Conservation (phyloP, 1,139 yeast species). For the Casaregolazyma lundiana region DNA sequence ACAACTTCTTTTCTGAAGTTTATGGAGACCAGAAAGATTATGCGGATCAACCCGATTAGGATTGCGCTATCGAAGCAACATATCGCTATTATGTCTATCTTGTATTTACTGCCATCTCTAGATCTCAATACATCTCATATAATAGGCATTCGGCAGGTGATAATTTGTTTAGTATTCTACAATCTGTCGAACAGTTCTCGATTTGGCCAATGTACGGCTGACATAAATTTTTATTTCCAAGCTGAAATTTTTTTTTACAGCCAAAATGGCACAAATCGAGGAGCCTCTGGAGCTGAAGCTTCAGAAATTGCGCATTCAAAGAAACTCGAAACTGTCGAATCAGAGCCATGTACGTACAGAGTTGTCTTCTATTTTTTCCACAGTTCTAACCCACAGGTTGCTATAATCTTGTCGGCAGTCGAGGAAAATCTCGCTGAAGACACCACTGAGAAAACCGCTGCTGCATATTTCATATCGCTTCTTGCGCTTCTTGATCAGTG, state of each 20-base stretch:
- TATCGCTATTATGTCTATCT: too few species aligned
- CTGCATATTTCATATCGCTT: constrained; percentile 81
- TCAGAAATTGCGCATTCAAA: constrained; percentile 64
- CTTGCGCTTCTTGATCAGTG: constrained; percentile 77
- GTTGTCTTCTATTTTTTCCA: neutral
- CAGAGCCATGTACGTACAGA: constrained; percentile 54
- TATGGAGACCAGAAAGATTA: too few species aligned
- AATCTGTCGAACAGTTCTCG: too few species aligned
- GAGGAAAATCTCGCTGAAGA: constrained; percentile 83
- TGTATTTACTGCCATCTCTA: too few species aligned
- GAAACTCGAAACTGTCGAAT: constrained; percentile 70
- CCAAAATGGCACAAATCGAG: constrained; percentile 11
- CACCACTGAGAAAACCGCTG: constrained; percentile 49
- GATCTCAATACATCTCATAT: too few species aligned
- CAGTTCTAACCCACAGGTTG: constrained; percentile 33
- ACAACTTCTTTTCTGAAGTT: too few species aligned
- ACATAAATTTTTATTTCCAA: neutral
- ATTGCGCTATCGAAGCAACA: too few species aligned
- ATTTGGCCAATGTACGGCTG: constrained; percentile 5
- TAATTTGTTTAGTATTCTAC: neutral
- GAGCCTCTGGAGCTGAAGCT: constrained; percentile 56
- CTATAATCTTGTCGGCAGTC: constrained; percentile 75
- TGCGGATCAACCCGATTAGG: too few species aligned
- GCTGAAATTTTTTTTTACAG: constrained; percentile 7
- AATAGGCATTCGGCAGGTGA: too few species aligned